Base-by-base conservation (phyloP, 2,329 filamentous ascomycete species). In the Escovopsis sp. region DNA sequence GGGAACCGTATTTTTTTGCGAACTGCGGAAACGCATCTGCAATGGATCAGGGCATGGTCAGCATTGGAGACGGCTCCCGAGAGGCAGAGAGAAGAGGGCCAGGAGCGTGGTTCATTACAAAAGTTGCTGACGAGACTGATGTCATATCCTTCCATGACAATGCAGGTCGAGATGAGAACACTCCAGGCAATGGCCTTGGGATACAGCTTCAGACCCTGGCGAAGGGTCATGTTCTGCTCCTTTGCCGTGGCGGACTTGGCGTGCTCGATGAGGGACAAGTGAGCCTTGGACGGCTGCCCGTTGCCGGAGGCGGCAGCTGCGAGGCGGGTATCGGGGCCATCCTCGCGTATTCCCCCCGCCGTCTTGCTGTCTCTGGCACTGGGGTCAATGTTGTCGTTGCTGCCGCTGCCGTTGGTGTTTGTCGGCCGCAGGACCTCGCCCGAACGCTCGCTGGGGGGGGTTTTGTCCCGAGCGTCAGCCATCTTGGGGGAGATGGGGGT, bases 61-160 rank as follows among this genome's bases (percentile, higher is more conserved):
- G 20, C 20, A 20, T 20, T 20, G 20, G 20, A 20, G 20, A 20
- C 20, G 20, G 44, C 37, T 25, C 15, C 5, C 7, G 7, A 14
- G 15, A 33, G 37, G 67, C 5, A 14, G 11, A 43, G 9, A 35
- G n/a, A 10, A 9, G 30, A 32, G 39, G 25, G 10, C 8, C 13
- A 31, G 11, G 46, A 30, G n/a, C 31, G 14, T 31, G 16, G 14
- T 41, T 15, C 51, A 48, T 53, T 62, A 63, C 76, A 88, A 55
- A 91, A 86, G 61, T 88, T 88, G 65, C 81, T 85, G 52, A 91
- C 76, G 41, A 93, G 66, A 53, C 76, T 79, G 44, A 91, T 70
- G 56, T 94, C 85, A 64, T 88, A 93, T 30, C 84, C 86, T 60
- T 94, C 86, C 87, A 94, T 94, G 53, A 76, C 77, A 54, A 94